Evolutionary conservation across 495 filamentous ascomycete genomes (phyloP), one percentile per base, ranked within the genome.

Genomic region (Podospora tetraspora): DNA sequence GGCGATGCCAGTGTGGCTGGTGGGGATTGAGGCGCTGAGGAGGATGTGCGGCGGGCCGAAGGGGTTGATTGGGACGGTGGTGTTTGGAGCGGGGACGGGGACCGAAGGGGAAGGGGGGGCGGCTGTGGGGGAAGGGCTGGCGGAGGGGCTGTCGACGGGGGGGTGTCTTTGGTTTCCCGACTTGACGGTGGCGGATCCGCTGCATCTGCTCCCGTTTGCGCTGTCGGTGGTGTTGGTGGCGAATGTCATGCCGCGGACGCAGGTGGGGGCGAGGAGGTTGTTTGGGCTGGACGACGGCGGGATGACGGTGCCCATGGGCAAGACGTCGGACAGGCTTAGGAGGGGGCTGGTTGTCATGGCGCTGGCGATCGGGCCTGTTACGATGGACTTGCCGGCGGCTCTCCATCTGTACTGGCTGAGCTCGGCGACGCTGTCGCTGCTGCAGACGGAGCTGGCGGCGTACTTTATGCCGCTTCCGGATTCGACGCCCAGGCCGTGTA

Each of bases 161-260:
- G 94, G 94, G 12, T 85, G 86, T 3, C 81, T 92, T 8, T 98
- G 93, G 92, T 94, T 95, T 74, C 83, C 86, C 4, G 85, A 97
- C 77, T 85, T 98, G 6, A 81, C 89, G 16, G 81, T 79, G 7
- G 80, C 89, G 24, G 94, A 97, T 74, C 85, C 91, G 1, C 84
- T 84, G 25, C 81, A 87, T n/a, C 70, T 87, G 23, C 83, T 97
- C 1, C 91, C 93, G 0, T 69, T 86, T 19, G 69, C 84, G 0
- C 78, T 94, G 19, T 86, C 84, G 1, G 79, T 74, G 8, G 63
- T 80, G 23, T 67, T 89, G 7, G 74, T 87, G 23, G 63, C 72
- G 6, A 85, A 85, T 70, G 59, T 85, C 1, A 57, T 79, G 25
- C 77, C 79, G 0, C 73, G 69, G 22, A 70, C 72, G 11, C 12